phyloP scores from a whole-genome alignment of 352 stramenopile species.

The Globisporangium radiosum region DNA sequence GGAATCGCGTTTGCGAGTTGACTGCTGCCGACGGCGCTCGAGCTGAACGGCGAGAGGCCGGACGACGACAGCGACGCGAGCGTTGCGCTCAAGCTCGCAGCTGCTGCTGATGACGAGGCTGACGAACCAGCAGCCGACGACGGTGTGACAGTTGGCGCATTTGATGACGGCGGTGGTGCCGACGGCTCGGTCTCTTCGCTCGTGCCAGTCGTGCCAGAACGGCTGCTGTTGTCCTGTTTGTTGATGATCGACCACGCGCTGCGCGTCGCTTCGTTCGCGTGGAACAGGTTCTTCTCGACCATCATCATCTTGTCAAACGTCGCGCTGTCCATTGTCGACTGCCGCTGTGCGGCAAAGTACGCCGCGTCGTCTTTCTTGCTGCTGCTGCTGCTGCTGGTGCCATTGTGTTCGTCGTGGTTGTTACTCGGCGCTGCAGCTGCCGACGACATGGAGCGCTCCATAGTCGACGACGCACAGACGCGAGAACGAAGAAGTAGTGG shows the following conservation, averaged over 20 bases:
- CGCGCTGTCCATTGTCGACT: slow-evolving; percentile 75
- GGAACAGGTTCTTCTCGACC: slow-evolving; percentile 74
- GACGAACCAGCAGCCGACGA: slow-evolving; percentile 1
- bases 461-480: not conserved
- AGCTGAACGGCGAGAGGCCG: slow-evolving; percentile 4
- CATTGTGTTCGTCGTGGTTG: too few relatives aligned
- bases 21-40: not conserved
- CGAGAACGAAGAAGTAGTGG: too few relatives aligned
- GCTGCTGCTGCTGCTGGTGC: too few relatives aligned
- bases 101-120: slow-evolving; percentile 1
- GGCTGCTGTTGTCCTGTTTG: slow-evolving; percentile 13
- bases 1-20: slow-evolving; percentile 4
- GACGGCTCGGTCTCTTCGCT: not conserved
- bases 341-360: slow-evolving; percentile 45
- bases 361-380: slow-evolving; percentile 30
- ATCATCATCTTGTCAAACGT: slow-evolving; percentile 78
- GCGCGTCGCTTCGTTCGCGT: slow-evolving; percentile 73
- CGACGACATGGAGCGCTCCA: not conserved
- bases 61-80: slow-evolving; percentile 9
- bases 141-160: not conserved
- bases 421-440: too few relatives aligned
- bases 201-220: not conserved
- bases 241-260: slow-evolving; percentile 82
- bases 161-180: not conserved
- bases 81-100: not conserved